Percentiles rank a stretch among this genome's conserved stretches.
Evolutionary conservation across 225 moss, liverwort and hornwort genomes (phyloP).

Genomic region (Pseudoscleropodium purum): DNA sequence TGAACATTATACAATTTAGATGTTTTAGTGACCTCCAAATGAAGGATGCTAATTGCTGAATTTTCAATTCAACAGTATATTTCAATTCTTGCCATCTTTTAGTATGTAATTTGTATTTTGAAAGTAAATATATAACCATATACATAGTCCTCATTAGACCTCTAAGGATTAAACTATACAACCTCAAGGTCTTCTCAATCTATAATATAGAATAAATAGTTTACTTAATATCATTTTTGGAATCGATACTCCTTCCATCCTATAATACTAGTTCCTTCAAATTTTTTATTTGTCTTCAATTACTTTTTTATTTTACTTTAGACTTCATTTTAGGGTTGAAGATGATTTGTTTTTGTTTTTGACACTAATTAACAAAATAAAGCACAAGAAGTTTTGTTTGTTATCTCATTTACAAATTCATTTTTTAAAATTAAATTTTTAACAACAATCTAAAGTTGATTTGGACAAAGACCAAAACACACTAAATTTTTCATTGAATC

Average conservation of each 20-base stretch:
- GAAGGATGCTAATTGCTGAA: not conserved
- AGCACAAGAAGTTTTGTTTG: not conserved
- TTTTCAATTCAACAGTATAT: not conserved
- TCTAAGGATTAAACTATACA: not conserved
- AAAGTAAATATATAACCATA: not conserved
- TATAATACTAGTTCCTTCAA: not conserved
- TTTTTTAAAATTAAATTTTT: too few species aligned
- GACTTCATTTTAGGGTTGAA: not conserved
- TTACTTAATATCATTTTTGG: not conserved
- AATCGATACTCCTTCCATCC: not conserved
- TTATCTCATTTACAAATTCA: not conserved
- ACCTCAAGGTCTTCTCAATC: not conserved
- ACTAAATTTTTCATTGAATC: not conserved
- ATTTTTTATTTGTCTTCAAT: not conserved
- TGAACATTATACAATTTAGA: not conserved
- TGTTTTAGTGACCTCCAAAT: not conserved
- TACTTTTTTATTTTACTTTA: rapidly evolving
- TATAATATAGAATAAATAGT: not conserved
- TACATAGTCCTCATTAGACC: too few species aligned
- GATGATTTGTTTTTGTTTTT: not conserved
- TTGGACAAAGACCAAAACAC: not conserved
- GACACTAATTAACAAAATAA: not conserved
- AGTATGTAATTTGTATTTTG: not conserved
- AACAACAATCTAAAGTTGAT: not conserved
- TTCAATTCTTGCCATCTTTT: too few species aligned